These are phyloP conservation scores for Casaregolazyma suthepensis DNA, from an alignment of 1,139 yeast species.

Conservation along the genomic window DNA sequence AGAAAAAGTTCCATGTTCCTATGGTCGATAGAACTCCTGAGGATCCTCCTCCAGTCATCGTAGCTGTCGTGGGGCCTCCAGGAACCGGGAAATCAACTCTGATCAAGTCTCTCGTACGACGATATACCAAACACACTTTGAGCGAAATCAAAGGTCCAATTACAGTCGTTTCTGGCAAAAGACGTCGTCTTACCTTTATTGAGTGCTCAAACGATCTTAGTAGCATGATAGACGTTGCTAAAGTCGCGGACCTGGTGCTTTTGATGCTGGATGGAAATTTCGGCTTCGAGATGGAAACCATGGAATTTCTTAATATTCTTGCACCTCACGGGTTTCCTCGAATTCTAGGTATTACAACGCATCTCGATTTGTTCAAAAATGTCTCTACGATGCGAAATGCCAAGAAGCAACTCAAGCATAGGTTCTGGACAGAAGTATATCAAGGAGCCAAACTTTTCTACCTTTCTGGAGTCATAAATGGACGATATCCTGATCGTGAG, in stretches of 20 bases:
- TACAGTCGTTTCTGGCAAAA: slow-evolving; percentile 95
- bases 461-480: slow-evolving; percentile 91
- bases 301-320: slow-evolving; percentile 94
- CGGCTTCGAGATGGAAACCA: slow-evolving; percentile 99
- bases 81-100: slow-evolving; percentile 97
- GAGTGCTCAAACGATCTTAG: slow-evolving; percentile 91
- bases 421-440: slow-evolving; percentile 99
- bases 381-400: slow-evolving; percentile 87
- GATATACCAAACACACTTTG: slow-evolving; percentile 84
- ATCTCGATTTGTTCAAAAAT: slow-evolving; percentile 86
- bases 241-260: slow-evolving; percentile 87
- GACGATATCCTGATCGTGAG: slow-evolving; percentile 96
- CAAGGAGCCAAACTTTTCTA: slow-evolving; percentile 96
- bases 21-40: slow-evolving; percentile 98
- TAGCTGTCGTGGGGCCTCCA: slow-evolving; percentile 97
- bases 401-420: slow-evolving; percentile 83
- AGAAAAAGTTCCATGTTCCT: slow-evolving; percentile 87
- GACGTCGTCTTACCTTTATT: slow-evolving; percentile 85
- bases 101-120: slow-evolving; percentile 78
- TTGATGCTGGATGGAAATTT: slow-evolving; percentile 92
- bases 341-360: slow-evolving; percentile 92
- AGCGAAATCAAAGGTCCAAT: slow-evolving; percentile 91
- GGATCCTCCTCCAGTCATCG: slow-evolving; percentile 94
- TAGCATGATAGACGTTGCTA: slow-evolving; percentile 95
- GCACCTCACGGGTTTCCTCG: slow-evolving; percentile 99